These are phyloP conservation scores for Dryas alaskensis DNA, from an alignment of 306 rosid genomes.

Conservation along the genomic window DNA sequence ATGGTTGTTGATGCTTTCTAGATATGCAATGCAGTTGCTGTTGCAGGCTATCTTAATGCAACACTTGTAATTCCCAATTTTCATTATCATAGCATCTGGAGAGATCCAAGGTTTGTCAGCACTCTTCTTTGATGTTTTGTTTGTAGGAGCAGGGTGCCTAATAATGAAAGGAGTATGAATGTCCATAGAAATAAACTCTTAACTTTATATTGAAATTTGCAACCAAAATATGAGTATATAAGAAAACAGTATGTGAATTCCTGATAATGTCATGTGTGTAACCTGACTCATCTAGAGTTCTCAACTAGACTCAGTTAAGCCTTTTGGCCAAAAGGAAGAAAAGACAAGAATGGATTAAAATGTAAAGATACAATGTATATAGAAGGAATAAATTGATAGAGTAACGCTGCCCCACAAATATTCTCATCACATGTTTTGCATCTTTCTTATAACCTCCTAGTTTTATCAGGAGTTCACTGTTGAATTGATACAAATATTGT, in stretches of 20 bases:
- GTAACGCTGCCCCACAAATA: neutral
- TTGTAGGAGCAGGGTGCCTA: neutral
- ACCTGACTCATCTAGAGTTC: neutral
- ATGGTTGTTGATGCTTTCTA: conserved; percentile 36
- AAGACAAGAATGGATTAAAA: neutral
- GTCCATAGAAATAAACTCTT: neutral
- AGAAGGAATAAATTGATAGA: neutral
- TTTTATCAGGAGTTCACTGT: neutral
- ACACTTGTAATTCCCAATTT: conserved; percentile 94
- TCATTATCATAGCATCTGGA: conserved; percentile 98
- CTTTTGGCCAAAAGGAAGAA: neutral
- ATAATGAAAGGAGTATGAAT: neutral
- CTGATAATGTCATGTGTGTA: neutral
- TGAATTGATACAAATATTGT: conserved; percentile 1
- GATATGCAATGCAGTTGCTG: conserved; percentile 99
- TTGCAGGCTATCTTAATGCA: conserved; percentile 97
- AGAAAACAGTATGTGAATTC: neutral
- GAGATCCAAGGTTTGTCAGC: conserved; percentile 86
- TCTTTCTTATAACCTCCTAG: neutral
- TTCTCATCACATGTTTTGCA: neutral
- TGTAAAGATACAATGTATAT: neutral
- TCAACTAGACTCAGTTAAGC: neutral
- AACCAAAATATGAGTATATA: neutral
- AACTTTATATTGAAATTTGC: neutral
- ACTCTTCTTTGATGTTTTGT: conserved; percentile 9